Percentiles rank a stretch among this genome's conserved stretches.
Evolutionary conservation across 371 early-diverging fungal genomes (phyloP).

Genomic region (Saksenaea vasiformis): DNA sequence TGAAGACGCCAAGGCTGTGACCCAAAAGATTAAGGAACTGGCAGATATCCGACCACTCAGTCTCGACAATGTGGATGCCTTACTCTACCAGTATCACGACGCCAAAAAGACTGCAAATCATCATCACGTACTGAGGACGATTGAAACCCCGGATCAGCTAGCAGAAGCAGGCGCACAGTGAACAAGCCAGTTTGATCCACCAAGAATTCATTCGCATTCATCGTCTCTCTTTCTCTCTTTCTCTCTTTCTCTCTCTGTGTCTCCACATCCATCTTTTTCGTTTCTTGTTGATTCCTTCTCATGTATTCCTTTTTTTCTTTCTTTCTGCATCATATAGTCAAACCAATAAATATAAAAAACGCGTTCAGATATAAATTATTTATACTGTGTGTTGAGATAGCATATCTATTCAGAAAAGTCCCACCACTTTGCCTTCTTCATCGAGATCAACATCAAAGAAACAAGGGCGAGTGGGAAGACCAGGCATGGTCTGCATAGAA

Average conservation of each 20-base stretch:
- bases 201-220: no score
- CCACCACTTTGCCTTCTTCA: slow-evolving; percentile 82
- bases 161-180: not conserved
- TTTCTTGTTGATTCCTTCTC: not conserved
- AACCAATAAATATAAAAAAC: not conserved
- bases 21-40: slow-evolving; percentile 87
- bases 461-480: slow-evolving; percentile 95
- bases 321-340: not conserved
- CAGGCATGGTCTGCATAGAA: slow-evolving; percentile 98
- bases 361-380: not conserved
- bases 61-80: slow-evolving; percentile 38
- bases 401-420: slow-evolving; percentile 75
- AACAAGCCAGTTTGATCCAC: no score
- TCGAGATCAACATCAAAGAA: slow-evolving; percentile 97
- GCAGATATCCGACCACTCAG: slow-evolving; percentile 74
- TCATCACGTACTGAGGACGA: slow-evolving; percentile 17
- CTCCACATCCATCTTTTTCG: not conserved
- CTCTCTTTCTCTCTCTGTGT: not conserved
- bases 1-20: slow-evolving; percentile 87
- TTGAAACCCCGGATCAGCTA: slow-evolving; percentile 28
- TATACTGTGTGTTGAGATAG: not conserved
- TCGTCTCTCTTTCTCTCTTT: not conserved
- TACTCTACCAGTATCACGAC: slow-evolving; percentile 37
- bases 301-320: not conserved
- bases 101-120: slow-evolving; percentile 34